phyloP scores from a whole-genome alignment of 2,329 filamentous ascomycete species.

The Verticillium klebahnii region DNA sequence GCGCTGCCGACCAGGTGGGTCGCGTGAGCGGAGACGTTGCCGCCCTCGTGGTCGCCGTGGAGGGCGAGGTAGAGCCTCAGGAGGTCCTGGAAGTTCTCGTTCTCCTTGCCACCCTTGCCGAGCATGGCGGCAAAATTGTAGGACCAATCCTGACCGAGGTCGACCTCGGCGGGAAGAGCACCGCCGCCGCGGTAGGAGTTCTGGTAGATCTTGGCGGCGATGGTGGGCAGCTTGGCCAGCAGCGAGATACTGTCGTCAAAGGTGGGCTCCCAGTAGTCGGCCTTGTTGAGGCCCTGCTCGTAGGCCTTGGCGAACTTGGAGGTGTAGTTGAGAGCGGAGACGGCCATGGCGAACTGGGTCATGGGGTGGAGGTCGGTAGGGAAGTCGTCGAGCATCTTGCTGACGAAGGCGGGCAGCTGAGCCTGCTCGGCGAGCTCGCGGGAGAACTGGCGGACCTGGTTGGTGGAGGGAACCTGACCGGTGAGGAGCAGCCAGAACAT shows the following conservation, averaged over 20 bases:
- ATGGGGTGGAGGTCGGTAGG: conserved; percentile 91
- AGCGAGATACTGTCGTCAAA: conserved; percentile 94
- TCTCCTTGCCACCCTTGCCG: conserved; percentile 80
- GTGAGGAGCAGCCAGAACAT: conserved; percentile 99
- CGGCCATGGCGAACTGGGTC: conserved; percentile 95
- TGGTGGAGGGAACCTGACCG: conserved; percentile 78
- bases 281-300: conserved; percentile 85
- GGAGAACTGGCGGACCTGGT: conserved; percentile 78
- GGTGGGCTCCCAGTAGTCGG: conserved; percentile 97
- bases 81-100: conserved; percentile 93
- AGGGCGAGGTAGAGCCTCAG: conserved; percentile 91
- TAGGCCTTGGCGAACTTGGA: conserved; percentile 93
- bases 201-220: conserved; percentile 97
- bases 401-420: conserved; percentile 74
- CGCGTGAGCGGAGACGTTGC: conserved; percentile 92
- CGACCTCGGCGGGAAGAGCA: conserved; percentile 69
- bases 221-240: conserved; percentile 91
- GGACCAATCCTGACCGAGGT: conserved; percentile 88
- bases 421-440: conserved; percentile 84
- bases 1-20: conserved; percentile 95
- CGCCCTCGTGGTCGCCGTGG: conserved; percentile 96
- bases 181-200: conserved; percentile 75
- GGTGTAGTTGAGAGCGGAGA: conserved; percentile 92
- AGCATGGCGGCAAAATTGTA: conserved; percentile 98
- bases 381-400: conserved; percentile 84